Percentiles rank a stretch among this genome's conserved stretches.
Evolutionary conservation across 2,329 filamentous ascomycete genomes (phyloP).

Genomic region (Daldinia sp.): DNA sequence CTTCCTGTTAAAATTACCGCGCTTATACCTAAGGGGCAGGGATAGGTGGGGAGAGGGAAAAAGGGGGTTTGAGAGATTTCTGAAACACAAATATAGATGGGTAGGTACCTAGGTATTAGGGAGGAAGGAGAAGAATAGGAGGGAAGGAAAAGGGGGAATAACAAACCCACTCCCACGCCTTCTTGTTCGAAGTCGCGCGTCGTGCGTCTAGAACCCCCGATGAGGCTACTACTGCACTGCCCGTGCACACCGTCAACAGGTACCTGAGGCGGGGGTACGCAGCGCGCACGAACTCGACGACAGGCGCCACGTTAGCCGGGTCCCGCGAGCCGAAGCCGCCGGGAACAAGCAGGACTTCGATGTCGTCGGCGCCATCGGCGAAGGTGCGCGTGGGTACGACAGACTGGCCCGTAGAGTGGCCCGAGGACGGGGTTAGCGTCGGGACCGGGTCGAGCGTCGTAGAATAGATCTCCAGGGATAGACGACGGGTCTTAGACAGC

Average conservation of each 20-base stretch:
- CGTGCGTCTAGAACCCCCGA: constrained; percentile 71
- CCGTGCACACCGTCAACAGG: constrained; percentile 76
- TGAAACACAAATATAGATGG: neutral
- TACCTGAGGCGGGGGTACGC: constrained; percentile 64
- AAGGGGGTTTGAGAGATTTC: neutral
- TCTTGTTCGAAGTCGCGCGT: constrained; percentile 76
- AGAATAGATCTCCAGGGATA: constrained; percentile 59
- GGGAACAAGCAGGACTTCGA: constrained; percentile 75
- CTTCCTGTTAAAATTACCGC: neutral
- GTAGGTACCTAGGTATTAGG: neutral
- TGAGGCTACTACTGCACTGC: constrained; percentile 67
- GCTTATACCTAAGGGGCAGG: neutral
- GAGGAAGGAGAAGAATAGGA: neutral
- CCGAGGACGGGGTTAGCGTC: constrained; percentile 47
- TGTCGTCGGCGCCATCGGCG: constrained; percentile 58
- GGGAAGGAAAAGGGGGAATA: neutral
- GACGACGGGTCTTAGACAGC: constrained; percentile 52
- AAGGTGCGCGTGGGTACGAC: constrained; percentile 65
- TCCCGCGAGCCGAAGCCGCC: constrained; percentile 67
- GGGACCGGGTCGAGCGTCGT: constrained; percentile 57
- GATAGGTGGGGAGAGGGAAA: neutral
- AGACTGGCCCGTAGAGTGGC: constrained; percentile 53
- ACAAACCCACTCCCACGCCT: constrained; percentile 61
- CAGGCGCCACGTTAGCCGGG: constrained; percentile 49
- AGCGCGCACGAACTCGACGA: constrained; percentile 60